Percentiles rank a stretch among this genome's conserved stretches.
Conservation (phyloP, 768 basidiomycete genomes). For the Hericium coralloides region DNA sequence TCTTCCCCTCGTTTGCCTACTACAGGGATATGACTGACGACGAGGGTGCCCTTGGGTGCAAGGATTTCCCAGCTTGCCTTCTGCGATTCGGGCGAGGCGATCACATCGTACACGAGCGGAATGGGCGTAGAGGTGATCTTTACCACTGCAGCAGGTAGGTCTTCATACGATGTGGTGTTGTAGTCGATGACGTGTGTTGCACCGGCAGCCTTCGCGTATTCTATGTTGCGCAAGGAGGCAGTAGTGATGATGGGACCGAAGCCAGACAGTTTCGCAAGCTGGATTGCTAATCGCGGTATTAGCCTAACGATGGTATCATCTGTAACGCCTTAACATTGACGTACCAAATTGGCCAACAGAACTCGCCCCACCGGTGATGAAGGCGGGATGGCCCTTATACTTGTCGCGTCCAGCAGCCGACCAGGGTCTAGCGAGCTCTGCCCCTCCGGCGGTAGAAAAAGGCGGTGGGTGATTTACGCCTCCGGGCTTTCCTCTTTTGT, state of each 20-base stretch:
- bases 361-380: conserved; percentile 39
- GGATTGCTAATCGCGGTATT: conserved; percentile 13
- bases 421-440: conserved; percentile 32
- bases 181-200: conserved; percentile 5
- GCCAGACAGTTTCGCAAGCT: conserved; percentile 19
- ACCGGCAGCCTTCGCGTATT: neutral
- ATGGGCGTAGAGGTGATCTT: conserved; percentile 16
- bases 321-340: neutral
- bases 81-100: conserved; percentile 18
- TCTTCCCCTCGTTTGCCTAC: neutral
- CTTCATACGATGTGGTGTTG: neutral
- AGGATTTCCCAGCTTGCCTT: conserved; percentile 14
- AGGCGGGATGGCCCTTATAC: conserved; percentile 34
- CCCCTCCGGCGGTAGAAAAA: conserved; percentile 16
- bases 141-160: neutral
- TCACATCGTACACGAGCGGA: conserved; percentile 17
- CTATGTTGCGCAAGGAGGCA: conserved; percentile 16
- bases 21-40: neutral
- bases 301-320: neutral
- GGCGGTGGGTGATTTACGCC: no score
- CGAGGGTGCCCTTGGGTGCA: conserved; percentile 15
- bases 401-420: conserved; percentile 28
- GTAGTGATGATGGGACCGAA: conserved; percentile 22
- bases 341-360: conserved; percentile 44
- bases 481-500: conserved; percentile 17